Percentiles rank a stretch among this genome's conserved stretches.
Conservation (phyloP, 306 rosid species). For the Begonia peltatifolia region DNA sequence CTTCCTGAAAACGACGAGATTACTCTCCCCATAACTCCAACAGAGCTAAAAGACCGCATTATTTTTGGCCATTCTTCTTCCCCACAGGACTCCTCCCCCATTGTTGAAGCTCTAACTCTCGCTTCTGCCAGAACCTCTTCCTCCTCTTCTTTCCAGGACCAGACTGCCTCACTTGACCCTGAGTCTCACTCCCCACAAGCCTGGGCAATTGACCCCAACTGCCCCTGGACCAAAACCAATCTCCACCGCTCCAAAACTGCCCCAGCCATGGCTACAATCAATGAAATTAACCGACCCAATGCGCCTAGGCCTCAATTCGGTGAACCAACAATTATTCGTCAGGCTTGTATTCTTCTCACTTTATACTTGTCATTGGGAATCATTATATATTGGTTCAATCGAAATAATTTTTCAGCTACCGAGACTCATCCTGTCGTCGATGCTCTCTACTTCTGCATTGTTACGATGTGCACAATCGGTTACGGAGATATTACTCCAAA, state of each 20-base stretch:
- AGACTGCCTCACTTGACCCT: constrained; percentile 14
- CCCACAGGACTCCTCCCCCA: constrained; percentile 32
- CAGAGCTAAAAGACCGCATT: constrained; percentile 61
- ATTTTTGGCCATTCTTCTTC: constrained; percentile 62
- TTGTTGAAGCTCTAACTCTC: constrained; percentile 50
- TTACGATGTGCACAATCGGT: constrained; percentile 95
- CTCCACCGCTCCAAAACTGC: constrained; percentile 89
- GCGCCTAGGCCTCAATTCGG: constrained; percentile 36
- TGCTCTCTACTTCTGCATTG: constrained; percentile 84
- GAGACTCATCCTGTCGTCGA: constrained; percentile 88
- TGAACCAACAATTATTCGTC: constrained; percentile 43
- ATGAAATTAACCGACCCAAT: constrained; percentile 21
- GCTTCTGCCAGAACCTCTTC: constrained; percentile 32
- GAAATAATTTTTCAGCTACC: constrained; percentile 26
- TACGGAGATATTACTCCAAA: constrained; percentile 87
- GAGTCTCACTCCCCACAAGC: constrained; percentile 17
- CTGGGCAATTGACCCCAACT: constrained; percentile 63
- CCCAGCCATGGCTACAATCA: constrained; percentile 75
- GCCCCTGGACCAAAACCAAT: constrained; percentile 30
- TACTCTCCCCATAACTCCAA: constrained; percentile 37
- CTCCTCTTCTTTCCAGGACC: constrained; percentile 26
- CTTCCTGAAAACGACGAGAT: constrained; percentile 62
- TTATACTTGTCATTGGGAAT: constrained; percentile 64
- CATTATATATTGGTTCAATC: constrained; percentile 59
- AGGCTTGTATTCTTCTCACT: constrained; percentile 49